Evolutionary conservation across 2,329 filamentous ascomycete species (phyloP).

Genomic region (Claviceps maximensis): DNA sequence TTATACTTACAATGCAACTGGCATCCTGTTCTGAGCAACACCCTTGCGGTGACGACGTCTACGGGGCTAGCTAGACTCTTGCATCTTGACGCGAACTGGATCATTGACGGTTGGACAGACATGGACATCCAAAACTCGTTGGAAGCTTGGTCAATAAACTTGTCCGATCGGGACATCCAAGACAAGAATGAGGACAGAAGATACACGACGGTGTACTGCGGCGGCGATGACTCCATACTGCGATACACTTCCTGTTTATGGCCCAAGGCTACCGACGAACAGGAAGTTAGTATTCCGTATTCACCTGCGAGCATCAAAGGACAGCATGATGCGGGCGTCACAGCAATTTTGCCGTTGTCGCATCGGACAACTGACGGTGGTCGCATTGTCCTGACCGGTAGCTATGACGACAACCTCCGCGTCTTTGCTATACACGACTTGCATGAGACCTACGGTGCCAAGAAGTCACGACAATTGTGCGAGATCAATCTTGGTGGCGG

Average conservation of each 20-base stretch:
- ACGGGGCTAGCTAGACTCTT: conserved; percentile 49
- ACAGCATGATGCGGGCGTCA: conserved; percentile 71
- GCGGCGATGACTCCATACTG: conserved; percentile 62
- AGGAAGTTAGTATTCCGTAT: conserved; percentile 6
- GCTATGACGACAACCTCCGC: conserved; percentile 77
- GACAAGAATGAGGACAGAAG: conserved; percentile 12
- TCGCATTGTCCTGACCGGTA: conserved; percentile 64
- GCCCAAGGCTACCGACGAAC: conserved; percentile 6
- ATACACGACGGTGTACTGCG: conserved; percentile 42
- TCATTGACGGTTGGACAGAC: conserved; percentile 19
- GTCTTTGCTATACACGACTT: conserved; percentile 41
- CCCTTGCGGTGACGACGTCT: conserved; percentile 60
- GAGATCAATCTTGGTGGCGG: conserved; percentile 61
- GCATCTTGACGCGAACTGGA: conserved; percentile 29
- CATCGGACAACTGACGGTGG: conserved; percentile 26
- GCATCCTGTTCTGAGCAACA: conserved; percentile 43
- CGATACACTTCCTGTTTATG: conserved; percentile 29
- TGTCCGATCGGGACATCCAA: conserved; percentile 25
- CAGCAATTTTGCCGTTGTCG: conserved; percentile 63
- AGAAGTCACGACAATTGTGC: conserved; percentile 39
- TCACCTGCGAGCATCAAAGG: conserved; percentile 24
- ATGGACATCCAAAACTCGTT: conserved; percentile 38
- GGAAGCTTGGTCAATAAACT: conserved; percentile 63
- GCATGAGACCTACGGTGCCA: conserved; percentile 25
- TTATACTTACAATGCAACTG: conserved; percentile 64